Percentiles rank a stretch among this genome's conserved stretches.
Evolutionary conservation across 2,329 filamentous ascomycete genomes (phyloP).

Genomic region (Stagonosporopsis cucurbitacearum): DNA sequence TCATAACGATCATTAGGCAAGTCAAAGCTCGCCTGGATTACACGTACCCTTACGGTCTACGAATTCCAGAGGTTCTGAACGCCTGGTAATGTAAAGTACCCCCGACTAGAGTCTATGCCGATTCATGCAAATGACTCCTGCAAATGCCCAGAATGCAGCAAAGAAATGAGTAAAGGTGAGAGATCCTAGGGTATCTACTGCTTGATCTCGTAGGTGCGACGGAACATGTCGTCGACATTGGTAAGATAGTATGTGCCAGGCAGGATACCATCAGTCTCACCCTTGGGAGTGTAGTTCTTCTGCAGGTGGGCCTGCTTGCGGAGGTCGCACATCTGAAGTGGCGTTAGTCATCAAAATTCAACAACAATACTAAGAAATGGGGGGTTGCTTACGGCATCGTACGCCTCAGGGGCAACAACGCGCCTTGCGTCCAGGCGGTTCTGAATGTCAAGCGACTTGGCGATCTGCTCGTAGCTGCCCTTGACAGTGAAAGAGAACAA

Average conservation of each 20-base stretch:
- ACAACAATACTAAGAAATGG: constrained; percentile 11
- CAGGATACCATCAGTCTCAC: constrained; percentile 53
- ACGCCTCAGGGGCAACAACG: constrained; percentile 56
- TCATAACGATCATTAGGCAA: constrained; percentile 20
- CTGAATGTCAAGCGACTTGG: constrained; percentile 56
- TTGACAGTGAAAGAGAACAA: constrained; percentile 59
- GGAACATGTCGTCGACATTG: constrained; percentile 59
- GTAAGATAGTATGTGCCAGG: constrained; percentile 61
- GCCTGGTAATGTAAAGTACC: constrained; percentile 30
- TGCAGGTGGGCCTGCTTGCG: constrained; percentile 59
- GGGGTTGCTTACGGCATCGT: constrained; percentile 52
- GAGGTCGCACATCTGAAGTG: constrained; percentile 57
- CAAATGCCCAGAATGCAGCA: constrained; percentile 46
- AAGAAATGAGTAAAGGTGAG: constrained; percentile 35
- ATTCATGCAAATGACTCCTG: constrained; percentile 41
- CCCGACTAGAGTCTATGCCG: constrained; percentile 36
- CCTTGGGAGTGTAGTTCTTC: constrained; percentile 57
- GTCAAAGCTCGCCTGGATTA: neutral
- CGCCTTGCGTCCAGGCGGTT: constrained; percentile 54
- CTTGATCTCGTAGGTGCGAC: constrained; percentile 58
- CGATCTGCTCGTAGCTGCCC: constrained; percentile 55
- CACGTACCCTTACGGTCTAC: neutral
- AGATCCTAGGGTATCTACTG: constrained; percentile 43
- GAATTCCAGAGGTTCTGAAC: constrained; percentile 12
- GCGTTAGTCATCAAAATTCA: constrained; percentile 33